These are phyloP conservation scores for Tillandsia leiboldiana DNA, from an alignment of 176 grass and related monocot genomes.

Conservation along the genomic window DNA sequence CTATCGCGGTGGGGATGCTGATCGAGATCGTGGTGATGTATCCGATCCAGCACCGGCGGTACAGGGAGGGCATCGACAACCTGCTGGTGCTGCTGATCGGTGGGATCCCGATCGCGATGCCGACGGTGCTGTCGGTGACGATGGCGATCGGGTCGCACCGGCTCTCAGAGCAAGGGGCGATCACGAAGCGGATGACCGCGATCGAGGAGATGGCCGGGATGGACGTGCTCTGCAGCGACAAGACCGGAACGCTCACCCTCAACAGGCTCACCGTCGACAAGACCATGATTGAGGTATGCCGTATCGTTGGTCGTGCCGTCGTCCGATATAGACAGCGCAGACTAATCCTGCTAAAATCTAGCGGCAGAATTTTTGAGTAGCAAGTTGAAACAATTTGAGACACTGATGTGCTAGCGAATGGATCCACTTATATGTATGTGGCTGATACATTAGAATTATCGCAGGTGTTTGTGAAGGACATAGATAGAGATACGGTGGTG, in stretches of 20 bases:
- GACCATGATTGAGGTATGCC: conserved; percentile 47
- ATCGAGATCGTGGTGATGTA: conserved; percentile 77
- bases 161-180: conserved; percentile 65
- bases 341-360: no score
- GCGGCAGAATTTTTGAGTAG: no score
- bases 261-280: conserved; percentile 49
- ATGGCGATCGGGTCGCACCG: conserved; percentile 84
- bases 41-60: conserved; percentile 48
- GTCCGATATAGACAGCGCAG: no score
- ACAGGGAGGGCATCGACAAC: conserved; percentile 77
- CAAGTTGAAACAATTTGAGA: no score
- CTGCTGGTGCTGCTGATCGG: conserved; percentile 82
- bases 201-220: conserved; percentile 48
- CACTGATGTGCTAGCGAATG: no score
- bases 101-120: conserved; percentile 90
- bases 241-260: conserved; percentile 39
- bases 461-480: conserved; percentile 40
- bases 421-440: no score
- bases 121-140: conserved; percentile 71
- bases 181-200: conserved; percentile 67
- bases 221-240: conserved; percentile 46
- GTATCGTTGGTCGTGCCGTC: no score
- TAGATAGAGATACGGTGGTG: conserved; percentile 36
- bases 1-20: conserved; percentile 39
- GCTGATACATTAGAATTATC: not conserved